Evolutionary conservation across 768 basidiomycete species (phyloP).

Genomic region (Dentipellis fragilis): DNA sequence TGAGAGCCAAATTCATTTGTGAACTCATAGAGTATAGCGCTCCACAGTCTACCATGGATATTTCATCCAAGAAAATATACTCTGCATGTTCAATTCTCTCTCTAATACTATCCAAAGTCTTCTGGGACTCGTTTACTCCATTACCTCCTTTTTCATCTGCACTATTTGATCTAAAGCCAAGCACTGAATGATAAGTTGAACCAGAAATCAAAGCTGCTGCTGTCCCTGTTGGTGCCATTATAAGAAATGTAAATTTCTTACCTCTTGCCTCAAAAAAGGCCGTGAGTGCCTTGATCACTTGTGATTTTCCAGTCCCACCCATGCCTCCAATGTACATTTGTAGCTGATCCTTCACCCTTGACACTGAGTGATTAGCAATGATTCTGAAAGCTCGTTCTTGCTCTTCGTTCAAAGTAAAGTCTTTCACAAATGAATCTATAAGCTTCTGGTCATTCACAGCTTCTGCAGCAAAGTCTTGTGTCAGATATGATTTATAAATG

Average conservation of each 20-base stretch:
- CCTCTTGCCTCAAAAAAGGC: slow-evolving; percentile 7
- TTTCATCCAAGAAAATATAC: slow-evolving; percentile 33
- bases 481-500: background rate
- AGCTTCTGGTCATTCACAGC: background rate
- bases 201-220: slow-evolving; percentile 12
- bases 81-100: slow-evolving; percentile 18
- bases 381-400: too few relatives aligned
- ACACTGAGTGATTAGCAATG: too few relatives aligned
- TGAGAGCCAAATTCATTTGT: slow-evolving; percentile 12
- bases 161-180: slow-evolving; percentile 4
- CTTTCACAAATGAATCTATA: background rate
- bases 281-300: slow-evolving; percentile 10
- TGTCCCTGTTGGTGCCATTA: slow-evolving; percentile 14
- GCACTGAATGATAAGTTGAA: slow-evolving; percentile 15
- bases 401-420: slow-evolving; percentile 11
- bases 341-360: slow-evolving; percentile 1
- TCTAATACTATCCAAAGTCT: background rate
- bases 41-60: slow-evolving; percentile 30
- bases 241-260: slow-evolving; percentile 5
- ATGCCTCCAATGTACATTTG: slow-evolving; percentile 9
- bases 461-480: background rate
- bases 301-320: slow-evolving; percentile 16
- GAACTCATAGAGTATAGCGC: slow-evolving; percentile 19
- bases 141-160: background rate
- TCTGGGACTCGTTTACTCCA: background rate